A percentile compares a stretch with the other conserved stretches of the same genome.
Conservation (phyloP, 257 asterid genomes). For the Euphrasia confusa region DNA sequence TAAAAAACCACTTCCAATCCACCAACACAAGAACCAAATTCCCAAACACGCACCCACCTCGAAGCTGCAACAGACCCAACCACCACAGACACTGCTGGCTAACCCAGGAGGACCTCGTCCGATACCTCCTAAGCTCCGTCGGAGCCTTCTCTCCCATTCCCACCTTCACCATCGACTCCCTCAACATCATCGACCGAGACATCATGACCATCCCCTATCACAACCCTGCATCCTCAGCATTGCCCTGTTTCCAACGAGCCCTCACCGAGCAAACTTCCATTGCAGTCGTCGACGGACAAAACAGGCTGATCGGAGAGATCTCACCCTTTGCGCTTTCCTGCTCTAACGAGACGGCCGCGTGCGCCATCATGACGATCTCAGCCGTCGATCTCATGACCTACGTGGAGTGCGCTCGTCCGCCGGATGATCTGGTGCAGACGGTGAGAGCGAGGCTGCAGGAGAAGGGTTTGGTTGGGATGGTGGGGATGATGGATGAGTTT, state of each 20-base stretch:
- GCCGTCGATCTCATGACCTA: conserved; percentile 72
- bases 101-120: conserved; percentile 66
- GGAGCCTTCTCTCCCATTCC: conserved; percentile 67
- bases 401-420: conserved; percentile 66
- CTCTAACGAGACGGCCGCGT: conserved; percentile 63
- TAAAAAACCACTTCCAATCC: conserved; percentile 31
- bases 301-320: conserved; percentile 65
- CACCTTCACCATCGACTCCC: conserved; percentile 48
- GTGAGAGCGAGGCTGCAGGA: conserved; percentile 60
- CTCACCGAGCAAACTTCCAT: conserved; percentile 52
- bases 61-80: conserved; percentile 24
- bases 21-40: conserved; percentile 42
- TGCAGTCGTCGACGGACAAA: conserved; percentile 59
- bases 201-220: conserved; percentile 46
- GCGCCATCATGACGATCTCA: conserved; percentile 57
- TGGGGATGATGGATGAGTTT: conserved; percentile 53
- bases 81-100: conserved; percentile 65
- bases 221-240: conserved; percentile 56
- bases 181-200: conserved; percentile 45
- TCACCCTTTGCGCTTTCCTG: conserved; percentile 63
- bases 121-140: conserved; percentile 71
- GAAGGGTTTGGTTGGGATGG: conserved; percentile 43
- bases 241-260: conserved; percentile 38
- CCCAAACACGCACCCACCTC: conserved; percentile 28
- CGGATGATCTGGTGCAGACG: conserved; percentile 53